These are phyloP conservation scores for Solanum piurae DNA, from an alignment of 257 asterid genomes.

Conservation along the genomic window DNA sequence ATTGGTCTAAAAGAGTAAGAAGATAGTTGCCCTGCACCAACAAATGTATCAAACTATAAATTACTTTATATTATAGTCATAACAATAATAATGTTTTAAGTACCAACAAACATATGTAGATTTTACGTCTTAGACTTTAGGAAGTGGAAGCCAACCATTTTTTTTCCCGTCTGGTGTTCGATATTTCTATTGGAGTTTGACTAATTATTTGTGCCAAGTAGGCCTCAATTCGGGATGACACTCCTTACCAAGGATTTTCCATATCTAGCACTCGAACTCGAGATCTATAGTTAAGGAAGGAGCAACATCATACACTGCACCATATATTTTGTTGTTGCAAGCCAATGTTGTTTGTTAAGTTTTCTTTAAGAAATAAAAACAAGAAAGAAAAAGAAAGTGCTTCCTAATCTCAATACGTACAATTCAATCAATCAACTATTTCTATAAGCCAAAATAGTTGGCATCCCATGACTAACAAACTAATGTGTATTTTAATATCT, in stretches of 20 bases:
- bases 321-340: background rate
- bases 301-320: background rate
- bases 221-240: background rate
- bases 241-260: rapidly evolving
- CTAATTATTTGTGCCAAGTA: rapidly evolving
- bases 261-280: too few species aligned
- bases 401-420: background rate
- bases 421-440: background rate
- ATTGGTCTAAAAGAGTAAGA: background rate
- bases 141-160: background rate
- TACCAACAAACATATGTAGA: background rate
- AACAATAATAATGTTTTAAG: background rate
- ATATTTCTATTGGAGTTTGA: rapidly evolving
- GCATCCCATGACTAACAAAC: background rate
- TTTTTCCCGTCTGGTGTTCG: background rate
- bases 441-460: background rate
- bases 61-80: background rate
- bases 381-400: background rate
- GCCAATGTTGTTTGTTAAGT: background rate
- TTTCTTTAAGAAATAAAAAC: background rate
- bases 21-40: background rate
- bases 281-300: too few species aligned
- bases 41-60: background rate
- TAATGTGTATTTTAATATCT: background rate
- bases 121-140: background rate